phyloP scores from a whole-genome alignment of 192 early-diverging fungal species.

The Powellomyces hirtus region DNA sequence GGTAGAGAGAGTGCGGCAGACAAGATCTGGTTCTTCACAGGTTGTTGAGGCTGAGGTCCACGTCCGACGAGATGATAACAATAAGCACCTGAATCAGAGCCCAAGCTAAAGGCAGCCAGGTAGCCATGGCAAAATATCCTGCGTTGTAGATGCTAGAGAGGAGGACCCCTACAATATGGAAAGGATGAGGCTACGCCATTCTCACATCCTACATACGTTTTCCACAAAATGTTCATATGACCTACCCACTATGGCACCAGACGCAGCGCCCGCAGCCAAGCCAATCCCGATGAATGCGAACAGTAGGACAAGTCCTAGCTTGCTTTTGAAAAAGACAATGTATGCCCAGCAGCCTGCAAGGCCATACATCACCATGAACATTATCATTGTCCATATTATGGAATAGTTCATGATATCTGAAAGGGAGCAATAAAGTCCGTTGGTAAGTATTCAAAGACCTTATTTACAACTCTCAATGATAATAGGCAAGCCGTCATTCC shows the following conservation, averaged over 20 bases:
- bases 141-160: slow-evolving; percentile 60
- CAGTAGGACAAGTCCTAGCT: slow-evolving; percentile 33
- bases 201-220: neutral
- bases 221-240: neutral
- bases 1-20: too few species aligned
- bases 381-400: slow-evolving; percentile 60
- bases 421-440: neutral
- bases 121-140: slow-evolving; percentile 67
- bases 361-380: slow-evolving; percentile 57
- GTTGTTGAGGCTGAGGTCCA: slow-evolving; percentile 18
- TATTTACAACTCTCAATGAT: neutral
- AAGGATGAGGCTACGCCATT: neutral
- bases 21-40: slow-evolving; percentile 2
- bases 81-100: slow-evolving; percentile 63
- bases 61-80: slow-evolving; percentile 45
- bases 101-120: slow-evolving; percentile 71
- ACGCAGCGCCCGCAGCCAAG: slow-evolving; percentile 38
- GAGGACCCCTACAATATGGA: slow-evolving; percentile 45
- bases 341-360: slow-evolving; percentile 58
- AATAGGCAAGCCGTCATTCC: neutral
- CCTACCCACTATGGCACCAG: slow-evolving; percentile 46
- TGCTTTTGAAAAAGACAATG: slow-evolving; percentile 47
- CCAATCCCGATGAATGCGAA: slow-evolving; percentile 41
- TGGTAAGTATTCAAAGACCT: neutral
- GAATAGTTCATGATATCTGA: slow-evolving; percentile 63